Percentiles rank a stretch among this genome's conserved stretches.
Conservation (phyloP, 306 rosid genomes). For the Astragalus glycyphyllos region DNA sequence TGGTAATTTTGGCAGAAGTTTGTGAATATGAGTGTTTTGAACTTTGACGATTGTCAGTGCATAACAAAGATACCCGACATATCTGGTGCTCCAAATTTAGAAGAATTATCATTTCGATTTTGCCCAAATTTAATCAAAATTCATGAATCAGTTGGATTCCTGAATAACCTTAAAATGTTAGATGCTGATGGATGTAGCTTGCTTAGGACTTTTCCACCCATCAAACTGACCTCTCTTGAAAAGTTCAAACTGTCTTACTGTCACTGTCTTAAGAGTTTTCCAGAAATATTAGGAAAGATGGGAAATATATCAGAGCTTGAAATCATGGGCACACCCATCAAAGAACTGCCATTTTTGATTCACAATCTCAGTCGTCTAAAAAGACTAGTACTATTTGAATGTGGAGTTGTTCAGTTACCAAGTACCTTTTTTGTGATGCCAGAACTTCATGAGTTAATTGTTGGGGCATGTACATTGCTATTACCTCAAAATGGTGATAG, state of each 20-base stretch:
- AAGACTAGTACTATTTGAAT: background rate
- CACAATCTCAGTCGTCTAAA: background rate
- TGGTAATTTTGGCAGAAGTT: too few relatives aligned
- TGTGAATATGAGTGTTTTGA: background rate
- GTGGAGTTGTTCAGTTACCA: background rate
- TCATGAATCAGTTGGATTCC: slow-evolving; percentile 30
- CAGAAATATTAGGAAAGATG: slow-evolving; percentile 6
- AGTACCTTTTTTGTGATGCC: background rate
- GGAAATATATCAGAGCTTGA: background rate
- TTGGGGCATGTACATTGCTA: background rate
- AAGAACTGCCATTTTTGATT: slow-evolving; percentile 21
- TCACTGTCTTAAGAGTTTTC: background rate
- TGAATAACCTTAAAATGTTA: background rate
- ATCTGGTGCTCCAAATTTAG: slow-evolving; percentile 7
- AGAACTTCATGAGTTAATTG: background rate
- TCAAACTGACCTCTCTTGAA: slow-evolving; percentile 33
- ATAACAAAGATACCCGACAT: background rate
- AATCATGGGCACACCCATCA: background rate
- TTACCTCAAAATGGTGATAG: background rate
- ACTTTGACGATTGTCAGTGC: slow-evolving; percentile 8
- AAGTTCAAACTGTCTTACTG: slow-evolving; percentile 2
- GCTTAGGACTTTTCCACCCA: background rate
- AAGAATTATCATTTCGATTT: background rate
- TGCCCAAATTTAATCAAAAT: slow-evolving; percentile 4
- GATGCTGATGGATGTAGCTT: slow-evolving; percentile 19